Percentiles rank a stretch among this genome's conserved stretches.
phyloP scores from a whole-genome alignment of 2,329 filamentous ascomycete species.

The Annulohypoxylon truncatum region DNA sequence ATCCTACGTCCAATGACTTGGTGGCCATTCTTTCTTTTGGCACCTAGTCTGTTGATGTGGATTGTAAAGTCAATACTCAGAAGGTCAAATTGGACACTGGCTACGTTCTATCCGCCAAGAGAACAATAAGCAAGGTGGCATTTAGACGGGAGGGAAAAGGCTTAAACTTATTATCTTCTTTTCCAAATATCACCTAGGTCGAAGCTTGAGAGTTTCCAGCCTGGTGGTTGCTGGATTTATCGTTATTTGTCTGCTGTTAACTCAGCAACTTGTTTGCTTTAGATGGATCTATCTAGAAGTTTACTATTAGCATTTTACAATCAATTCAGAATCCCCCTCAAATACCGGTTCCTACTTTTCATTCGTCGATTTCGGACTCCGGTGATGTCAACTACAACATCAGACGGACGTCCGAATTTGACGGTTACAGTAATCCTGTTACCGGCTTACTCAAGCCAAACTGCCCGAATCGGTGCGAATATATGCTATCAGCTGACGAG shows the following conservation, averaged over 20 bases:
- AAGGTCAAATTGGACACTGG: constrained; percentile 22
- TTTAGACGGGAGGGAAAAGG: not conserved
- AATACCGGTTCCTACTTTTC: constrained; percentile 13
- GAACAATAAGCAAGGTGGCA: constrained; percentile 30
- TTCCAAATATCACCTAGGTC: not conserved
- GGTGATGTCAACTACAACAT: constrained; percentile 39
- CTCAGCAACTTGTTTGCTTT: constrained; percentile 2
- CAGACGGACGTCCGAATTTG: constrained; percentile 34
- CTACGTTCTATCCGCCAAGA: constrained; percentile 13
- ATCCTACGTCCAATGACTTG: not conserved
- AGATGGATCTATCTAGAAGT: not conserved
- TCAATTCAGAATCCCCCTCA: constrained; percentile 16
- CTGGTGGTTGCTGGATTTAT: not conserved
- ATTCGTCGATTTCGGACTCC: constrained; percentile 39
- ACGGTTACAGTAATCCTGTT: constrained; percentile 40
- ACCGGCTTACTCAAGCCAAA: constrained; percentile 40
- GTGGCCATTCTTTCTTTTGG: not conserved
- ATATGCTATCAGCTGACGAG: constrained; percentile 37
- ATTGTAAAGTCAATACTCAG: constrained; percentile 2
- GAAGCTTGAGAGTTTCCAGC: constrained; percentile 10
- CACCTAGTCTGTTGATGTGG: not conserved
- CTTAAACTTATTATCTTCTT: not conserved
- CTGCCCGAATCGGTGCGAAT: constrained; percentile 35
- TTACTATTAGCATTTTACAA: not conserved
- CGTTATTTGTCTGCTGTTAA: constrained; percentile 3